These are phyloP conservation scores for Pachyrhizus erosus DNA, from an alignment of 306 rosid genomes.

Conservation along the genomic window DNA sequence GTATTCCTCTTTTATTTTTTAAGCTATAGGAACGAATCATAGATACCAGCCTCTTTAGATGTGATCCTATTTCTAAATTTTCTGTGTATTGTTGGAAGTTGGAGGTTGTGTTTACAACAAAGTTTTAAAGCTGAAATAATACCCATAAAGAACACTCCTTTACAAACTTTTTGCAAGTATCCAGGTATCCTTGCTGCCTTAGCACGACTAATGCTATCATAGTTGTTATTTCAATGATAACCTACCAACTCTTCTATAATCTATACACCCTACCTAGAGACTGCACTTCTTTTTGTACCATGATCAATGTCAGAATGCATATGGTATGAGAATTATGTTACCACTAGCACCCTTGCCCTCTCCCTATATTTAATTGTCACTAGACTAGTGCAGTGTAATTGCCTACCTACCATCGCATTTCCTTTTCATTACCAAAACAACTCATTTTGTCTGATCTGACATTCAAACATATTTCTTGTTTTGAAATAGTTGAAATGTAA, in stretches of 20 bases:
- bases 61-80: background rate
- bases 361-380: background rate
- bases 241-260: background rate
- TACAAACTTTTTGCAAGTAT: background rate
- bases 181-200: background rate
- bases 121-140: background rate
- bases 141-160: background rate
- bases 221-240: background rate
- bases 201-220: background rate
- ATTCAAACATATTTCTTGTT: background rate
- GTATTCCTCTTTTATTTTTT: background rate
- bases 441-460: background rate
- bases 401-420: background rate
- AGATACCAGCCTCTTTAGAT: background rate
- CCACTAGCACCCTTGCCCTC: background rate
- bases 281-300: background rate
- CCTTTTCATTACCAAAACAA: background rate
- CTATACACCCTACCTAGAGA: background rate
- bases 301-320: background rate
- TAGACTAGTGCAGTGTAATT: background rate
- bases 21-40: background rate
- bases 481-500: background rate
- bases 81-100: background rate
- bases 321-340: background rate
- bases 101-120: background rate